phyloP scores from a whole-genome alignment of 2,329 filamentous ascomycete species.

The Talaromyces albobiverticillius region DNA sequence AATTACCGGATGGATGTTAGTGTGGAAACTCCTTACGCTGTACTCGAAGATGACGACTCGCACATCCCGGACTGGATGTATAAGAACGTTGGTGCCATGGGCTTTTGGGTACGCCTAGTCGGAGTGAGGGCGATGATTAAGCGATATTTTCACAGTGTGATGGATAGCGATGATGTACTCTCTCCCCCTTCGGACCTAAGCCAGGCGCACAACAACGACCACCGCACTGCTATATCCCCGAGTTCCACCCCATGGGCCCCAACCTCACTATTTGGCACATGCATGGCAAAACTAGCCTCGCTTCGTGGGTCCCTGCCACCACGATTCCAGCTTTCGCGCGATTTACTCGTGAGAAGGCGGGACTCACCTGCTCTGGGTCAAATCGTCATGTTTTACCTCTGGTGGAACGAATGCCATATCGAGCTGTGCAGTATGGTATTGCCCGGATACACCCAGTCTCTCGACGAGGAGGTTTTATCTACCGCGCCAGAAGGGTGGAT shows the following conservation, averaged over 20 bases:
- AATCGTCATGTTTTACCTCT: not conserved
- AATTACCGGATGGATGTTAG: not conserved
- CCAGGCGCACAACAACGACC: not conserved
- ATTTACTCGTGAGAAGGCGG: not conserved
- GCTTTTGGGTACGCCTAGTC: not conserved
- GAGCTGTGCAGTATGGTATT: not conserved
- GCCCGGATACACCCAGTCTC: not conserved
- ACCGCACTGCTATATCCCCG: not conserved
- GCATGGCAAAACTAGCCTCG: not conserved
- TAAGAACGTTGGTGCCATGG: not conserved
- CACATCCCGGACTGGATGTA: not conserved
- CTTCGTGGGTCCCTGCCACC: not conserved
- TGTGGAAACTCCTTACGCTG: not conserved
- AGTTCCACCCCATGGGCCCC: not conserved
- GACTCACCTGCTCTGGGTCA: not conserved
- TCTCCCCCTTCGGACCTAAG: not conserved
- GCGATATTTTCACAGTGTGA: not conserved
- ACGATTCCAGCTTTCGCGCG: not conserved
- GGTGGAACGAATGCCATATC: not conserved
- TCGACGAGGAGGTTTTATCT: not conserved
- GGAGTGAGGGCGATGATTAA: not conserved
- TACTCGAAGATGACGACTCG: not conserved
- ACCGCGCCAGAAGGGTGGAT: not conserved
- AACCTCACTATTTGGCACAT: not conserved
- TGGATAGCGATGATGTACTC: not conserved